Evolutionary conservation across 495 filamentous ascomycete genomes (phyloP).

Genomic region (Achaetomiella virescens): DNA sequence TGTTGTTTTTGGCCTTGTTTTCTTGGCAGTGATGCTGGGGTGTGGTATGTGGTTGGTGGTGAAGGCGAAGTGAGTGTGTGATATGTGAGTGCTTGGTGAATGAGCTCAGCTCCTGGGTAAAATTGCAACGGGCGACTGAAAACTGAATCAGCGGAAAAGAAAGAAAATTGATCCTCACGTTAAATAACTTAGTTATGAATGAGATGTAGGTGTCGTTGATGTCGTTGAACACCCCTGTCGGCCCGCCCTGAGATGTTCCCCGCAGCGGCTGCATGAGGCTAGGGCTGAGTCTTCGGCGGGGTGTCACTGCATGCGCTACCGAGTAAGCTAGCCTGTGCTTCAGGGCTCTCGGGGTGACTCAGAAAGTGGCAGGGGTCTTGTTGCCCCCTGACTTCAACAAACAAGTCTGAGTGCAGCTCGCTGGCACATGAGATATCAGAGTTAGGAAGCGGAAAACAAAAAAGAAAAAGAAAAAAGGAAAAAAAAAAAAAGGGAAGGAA

Average conservation of each 20-base stretch:
- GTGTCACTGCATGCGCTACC: not conserved
- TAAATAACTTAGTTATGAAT: not conserved
- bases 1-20: not conserved
- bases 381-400: too few species aligned
- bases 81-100: not conserved
- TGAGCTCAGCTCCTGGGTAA: too few species aligned
- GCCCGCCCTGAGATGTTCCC: not conserved
- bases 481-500: not conserved
- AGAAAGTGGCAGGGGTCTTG: not conserved
- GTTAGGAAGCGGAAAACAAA: too few species aligned
- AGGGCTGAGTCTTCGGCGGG: constrained; percentile 7
- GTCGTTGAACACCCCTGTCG: too few species aligned
- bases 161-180: too few species aligned
- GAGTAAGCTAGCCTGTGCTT: too few species aligned
- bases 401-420: too few species aligned
- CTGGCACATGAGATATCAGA: too few species aligned
- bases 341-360: constrained; percentile 13
- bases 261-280: not conserved
- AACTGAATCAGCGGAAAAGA: too few species aligned
- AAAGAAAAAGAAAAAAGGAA: not conserved
- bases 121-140: too few species aligned
- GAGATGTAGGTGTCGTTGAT: not conserved
- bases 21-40: not conserved
- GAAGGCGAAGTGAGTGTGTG: not conserved
- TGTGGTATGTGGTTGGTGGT: not conserved